Percentiles rank a stretch among this genome's conserved stretches.
phyloP scores from a whole-genome alignment of 2,329 filamentous ascomycete species.

The Geosmithia putterillii region DNA sequence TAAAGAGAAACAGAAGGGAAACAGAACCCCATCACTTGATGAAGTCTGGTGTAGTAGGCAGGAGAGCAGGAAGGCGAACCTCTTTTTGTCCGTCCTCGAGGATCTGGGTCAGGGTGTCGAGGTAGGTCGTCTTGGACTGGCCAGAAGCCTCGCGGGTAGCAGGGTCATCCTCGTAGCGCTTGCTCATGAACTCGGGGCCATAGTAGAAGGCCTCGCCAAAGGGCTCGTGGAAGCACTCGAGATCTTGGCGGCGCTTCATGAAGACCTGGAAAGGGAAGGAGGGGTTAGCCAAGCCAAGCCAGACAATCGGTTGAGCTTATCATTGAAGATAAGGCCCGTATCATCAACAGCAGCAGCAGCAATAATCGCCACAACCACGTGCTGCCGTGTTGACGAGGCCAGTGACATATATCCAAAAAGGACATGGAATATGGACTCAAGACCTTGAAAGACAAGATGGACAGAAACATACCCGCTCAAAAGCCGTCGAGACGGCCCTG shows the following conservation, averaged over 20 bases:
- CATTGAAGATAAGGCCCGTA: too few species aligned
- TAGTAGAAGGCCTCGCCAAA: conserved; percentile 97
- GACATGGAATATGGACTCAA: too few species aligned
- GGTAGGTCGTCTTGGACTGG: conserved; percentile 58
- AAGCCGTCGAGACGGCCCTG: conserved; percentile 89
- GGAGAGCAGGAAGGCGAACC: conserved; percentile 36
- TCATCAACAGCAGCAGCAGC: neutral
- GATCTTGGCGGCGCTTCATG: conserved; percentile 77
- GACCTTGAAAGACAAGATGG: neutral
- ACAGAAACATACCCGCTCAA: conserved; percentile 63
- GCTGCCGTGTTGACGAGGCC: too few species aligned
- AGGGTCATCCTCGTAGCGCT: conserved; percentile 62
- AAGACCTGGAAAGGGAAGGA: too few species aligned
- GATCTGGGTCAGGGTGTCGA: conserved; percentile 59
- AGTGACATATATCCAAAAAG: too few species aligned
- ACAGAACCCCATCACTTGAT: conserved; percentile 1
- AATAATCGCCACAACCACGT: neutral
- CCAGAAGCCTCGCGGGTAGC: conserved; percentile 45
- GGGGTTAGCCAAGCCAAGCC: too few species aligned
- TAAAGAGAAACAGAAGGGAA: neutral
- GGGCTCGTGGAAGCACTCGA: conserved; percentile 84
- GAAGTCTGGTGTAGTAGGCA: conserved; percentile 5
- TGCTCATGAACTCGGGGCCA: conserved; percentile 75
- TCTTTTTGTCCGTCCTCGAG: conserved; percentile 54
- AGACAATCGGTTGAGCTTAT: too few species aligned